A percentile compares a stretch with the other conserved stretches of the same genome.
These are phyloP conservation scores for Diversispora epigaea DNA, from an alignment of 192 early-diverging fungal species.

Conservation along the genomic window DNA sequence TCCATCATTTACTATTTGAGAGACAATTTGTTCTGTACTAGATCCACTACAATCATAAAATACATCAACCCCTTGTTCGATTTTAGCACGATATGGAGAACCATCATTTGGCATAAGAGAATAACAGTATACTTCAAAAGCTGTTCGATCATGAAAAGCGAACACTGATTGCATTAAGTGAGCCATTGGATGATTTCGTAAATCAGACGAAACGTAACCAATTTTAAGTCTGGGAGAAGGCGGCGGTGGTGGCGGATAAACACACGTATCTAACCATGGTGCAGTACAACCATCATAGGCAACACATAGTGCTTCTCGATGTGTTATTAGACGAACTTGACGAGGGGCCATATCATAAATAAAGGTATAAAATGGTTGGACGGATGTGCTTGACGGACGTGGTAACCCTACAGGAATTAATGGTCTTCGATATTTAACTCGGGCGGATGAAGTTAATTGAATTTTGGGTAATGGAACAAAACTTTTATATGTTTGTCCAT, in stretches of 20 bases:
- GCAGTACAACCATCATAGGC: slow-evolving; percentile 65
- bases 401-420: slow-evolving; percentile 49
- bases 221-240: slow-evolving; percentile 67
- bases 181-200: slow-evolving; percentile 89
- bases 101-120: slow-evolving; percentile 76
- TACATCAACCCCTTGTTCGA: slow-evolving; percentile 73
- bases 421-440: slow-evolving; percentile 46
- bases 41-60: slow-evolving; percentile 78
- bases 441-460: not conserved
- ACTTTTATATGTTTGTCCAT: slow-evolving; percentile 10
- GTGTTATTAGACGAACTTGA: slow-evolving; percentile 82
- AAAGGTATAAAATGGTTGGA: slow-evolving; percentile 93
- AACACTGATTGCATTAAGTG: slow-evolving; percentile 96
- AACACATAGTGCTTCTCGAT: slow-evolving; percentile 82
- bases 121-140: slow-evolving; percentile 80
- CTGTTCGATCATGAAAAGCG: slow-evolving; percentile 79
- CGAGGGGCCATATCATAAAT: slow-evolving; percentile 83
- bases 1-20: slow-evolving; percentile 68
- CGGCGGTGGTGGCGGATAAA: slow-evolving; percentile 71
- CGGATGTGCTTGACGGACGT: slow-evolving; percentile 70
- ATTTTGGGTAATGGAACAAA: not conserved
- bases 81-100: slow-evolving; percentile 77
- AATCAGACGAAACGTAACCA: slow-evolving; percentile 91
- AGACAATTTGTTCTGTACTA: slow-evolving; percentile 73
- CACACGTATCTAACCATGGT: slow-evolving; percentile 55